Evolutionary conservation across 116 monocot species (phyloP).

Genomic region (Phalaenopsis hybrid): DNA sequence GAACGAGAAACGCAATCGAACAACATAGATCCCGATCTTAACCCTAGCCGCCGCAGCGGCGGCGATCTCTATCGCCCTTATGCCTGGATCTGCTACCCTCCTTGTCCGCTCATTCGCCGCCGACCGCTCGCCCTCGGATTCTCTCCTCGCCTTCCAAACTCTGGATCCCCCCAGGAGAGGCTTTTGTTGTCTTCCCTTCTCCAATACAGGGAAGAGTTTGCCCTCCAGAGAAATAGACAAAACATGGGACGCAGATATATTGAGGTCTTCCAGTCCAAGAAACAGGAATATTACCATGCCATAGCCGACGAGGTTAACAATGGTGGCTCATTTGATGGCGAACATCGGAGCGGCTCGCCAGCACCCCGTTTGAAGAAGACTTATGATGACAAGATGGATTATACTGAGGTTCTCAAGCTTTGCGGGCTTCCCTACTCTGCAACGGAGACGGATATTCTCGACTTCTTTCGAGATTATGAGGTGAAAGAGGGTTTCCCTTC

Average conservation of each 20-base stretch:
- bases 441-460: slow-evolving; percentile 49
- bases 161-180: slow-evolving; percentile 50
- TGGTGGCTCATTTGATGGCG: slow-evolving; percentile 24
- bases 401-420: slow-evolving; percentile 77
- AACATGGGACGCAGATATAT: slow-evolving; percentile 82
- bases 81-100: neutral
- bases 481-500: slow-evolving; percentile 24
- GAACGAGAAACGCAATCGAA: too few relatives aligned
- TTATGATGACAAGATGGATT: slow-evolving; percentile 64
- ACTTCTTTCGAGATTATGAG: slow-evolving; percentile 64
- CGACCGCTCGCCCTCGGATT: slow-evolving; percentile 8
- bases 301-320: slow-evolving; percentile 58
- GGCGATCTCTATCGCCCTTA: neutral
- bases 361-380: slow-evolving; percentile 40
- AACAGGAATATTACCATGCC: slow-evolving; percentile 80
- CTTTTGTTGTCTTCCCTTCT: slow-evolving; percentile 63
- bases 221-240: slow-evolving; percentile 66
- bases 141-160: slow-evolving; percentile 20
- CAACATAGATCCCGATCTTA: too few relatives aligned
- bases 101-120: slow-evolving; percentile 7
- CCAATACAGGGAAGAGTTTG: slow-evolving; percentile 69
- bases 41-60: too few relatives aligned
- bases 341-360: slow-evolving; percentile 23
- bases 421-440: slow-evolving; percentile 81
- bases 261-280: slow-evolving; percentile 80